Base-by-base conservation (phyloP, 2,329 filamentous ascomycete species). In the Colletotrichum sp. region DNA sequence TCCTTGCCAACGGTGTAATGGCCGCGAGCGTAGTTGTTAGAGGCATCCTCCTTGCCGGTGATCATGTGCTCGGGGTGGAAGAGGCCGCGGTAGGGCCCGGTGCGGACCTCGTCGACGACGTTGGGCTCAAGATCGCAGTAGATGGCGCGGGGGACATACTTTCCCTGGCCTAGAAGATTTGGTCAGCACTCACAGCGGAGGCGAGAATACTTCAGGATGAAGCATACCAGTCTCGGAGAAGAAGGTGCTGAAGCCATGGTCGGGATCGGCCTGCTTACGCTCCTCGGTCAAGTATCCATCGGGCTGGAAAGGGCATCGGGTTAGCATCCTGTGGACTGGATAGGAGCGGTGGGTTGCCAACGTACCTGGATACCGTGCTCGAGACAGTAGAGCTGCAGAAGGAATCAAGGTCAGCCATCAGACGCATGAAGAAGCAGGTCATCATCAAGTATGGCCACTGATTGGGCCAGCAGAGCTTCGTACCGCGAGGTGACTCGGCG, bases 31-130 rank as follows among this genome's bases (percentile, higher is more conserved):
- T 99, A 99, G 94, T 99, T 99, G 95, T 99, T 99, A 82, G 96
- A 98, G 81, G 97, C 97, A 93, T 99, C 97, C 92, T 99, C 97
- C 94, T 99, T 99, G 89, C 97, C 97, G 80, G 95, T 98, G 89
- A 99, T 98, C 96, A 99, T 98, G 90, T 98, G 95, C 90, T 99
- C 97, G 76, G 97, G 97, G 91, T 99, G 97, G 93, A 99, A 99
- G 80, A 99, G 94, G 85, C 92, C 94, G 84, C 96, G 95, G 93
- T 99, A 99, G 86, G 95, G 88, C 85, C 97, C 97, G 83, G 96
- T 99, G 90, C 97, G 96, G 89, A 99, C 97, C 91, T 99, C 97
- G 85, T 99, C 97, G 90, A 99, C 94, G 84, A 99, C 97, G 85
- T 99, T 99, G 90, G 97, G 97, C 92, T 99, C 97, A 86, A 99